Conservation (phyloP, 2,329 filamentous ascomycete genomes). For the Trichoderma cornu-damae region DNA sequence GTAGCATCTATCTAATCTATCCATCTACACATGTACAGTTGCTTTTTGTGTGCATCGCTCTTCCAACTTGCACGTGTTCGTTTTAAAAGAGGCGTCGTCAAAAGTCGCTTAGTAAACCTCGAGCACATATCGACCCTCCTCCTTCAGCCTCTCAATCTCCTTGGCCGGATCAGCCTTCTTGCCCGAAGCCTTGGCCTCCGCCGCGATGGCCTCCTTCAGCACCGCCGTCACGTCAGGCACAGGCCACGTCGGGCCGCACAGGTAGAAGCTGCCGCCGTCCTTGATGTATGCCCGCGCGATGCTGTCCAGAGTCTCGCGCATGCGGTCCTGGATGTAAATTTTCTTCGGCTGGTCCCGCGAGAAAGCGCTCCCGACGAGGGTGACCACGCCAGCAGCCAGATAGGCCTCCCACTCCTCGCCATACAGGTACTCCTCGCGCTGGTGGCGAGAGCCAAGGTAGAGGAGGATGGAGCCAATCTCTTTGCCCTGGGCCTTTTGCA, state of each 20-base stretch:
- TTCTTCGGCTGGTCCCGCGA: conserved; percentile 95
- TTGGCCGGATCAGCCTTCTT: conserved; percentile 81
- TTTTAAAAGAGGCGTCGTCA: neutral
- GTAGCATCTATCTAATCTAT: too few relatives aligned
- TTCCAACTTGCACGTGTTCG: neutral
- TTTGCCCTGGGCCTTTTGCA: conserved; percentile 96
- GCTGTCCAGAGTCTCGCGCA: conserved; percentile 79
- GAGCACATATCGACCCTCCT: conserved; percentile 86
- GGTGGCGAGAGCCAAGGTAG: conserved; percentile 95
- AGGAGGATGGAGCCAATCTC: conserved; percentile 88
- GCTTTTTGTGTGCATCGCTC: conserved; percentile 4
- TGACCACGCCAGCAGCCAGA: conserved; percentile 90
- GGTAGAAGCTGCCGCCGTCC: conserved; percentile 89
- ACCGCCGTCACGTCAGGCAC: conserved; percentile 95
- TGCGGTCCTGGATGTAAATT: conserved; percentile 98
- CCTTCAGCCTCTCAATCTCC: conserved; percentile 97
- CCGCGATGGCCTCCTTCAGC: conserved; percentile 82
- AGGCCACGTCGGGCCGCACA: conserved; percentile 97
- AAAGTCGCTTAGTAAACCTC: conserved; percentile 78
- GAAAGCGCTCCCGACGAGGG: conserved; percentile 87
- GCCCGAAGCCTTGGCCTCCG: conserved; percentile 61
- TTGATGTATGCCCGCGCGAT: conserved; percentile 83
- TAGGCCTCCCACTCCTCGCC: conserved; percentile 99
- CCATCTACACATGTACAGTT: neutral
- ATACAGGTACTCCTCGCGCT: conserved; percentile 97